These are phyloP conservation scores for Populus nigra DNA, from an alignment of 345 rosid genomes.

Conservation along the genomic window DNA sequence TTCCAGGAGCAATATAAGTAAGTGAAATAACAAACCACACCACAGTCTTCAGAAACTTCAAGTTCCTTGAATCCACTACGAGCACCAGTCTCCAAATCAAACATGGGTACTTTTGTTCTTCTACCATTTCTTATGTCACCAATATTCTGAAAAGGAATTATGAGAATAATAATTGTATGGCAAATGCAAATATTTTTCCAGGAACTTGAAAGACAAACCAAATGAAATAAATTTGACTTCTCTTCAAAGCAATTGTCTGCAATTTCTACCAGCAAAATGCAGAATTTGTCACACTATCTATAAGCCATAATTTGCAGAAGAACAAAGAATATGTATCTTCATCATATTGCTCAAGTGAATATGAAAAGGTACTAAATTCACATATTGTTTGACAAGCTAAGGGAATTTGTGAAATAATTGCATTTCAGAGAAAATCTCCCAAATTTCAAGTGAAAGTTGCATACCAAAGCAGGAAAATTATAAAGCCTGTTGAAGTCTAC, in stretches of 20 bases:
- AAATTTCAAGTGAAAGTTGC: not conserved
- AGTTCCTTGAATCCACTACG: slow-evolving; percentile 89
- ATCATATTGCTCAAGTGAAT: not conserved
- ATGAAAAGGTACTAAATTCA: not conserved
- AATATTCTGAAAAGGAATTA: slow-evolving; percentile 62
- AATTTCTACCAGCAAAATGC: not conserved
- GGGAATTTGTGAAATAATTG: not conserved
- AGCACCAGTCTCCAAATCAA: slow-evolving; percentile 87
- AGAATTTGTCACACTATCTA: not conserved
- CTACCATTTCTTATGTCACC: slow-evolving; percentile 60
- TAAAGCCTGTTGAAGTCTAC: not conserved
- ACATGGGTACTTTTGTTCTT: slow-evolving; percentile 76
- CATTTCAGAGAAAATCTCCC: not conserved
- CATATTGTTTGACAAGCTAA: not conserved
- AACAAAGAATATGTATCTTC: not conserved
- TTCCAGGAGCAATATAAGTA: slow-evolving; percentile 14
- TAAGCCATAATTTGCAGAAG: not conserved
- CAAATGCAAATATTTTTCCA: not conserved
- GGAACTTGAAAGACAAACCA: not conserved
- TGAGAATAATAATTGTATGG: slow-evolving; percentile 10
- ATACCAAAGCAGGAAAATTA: not conserved
- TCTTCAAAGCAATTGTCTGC: not conserved
- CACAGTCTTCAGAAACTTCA: slow-evolving; percentile 91
- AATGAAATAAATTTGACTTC: not conserved
- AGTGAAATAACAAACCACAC: slow-evolving; percentile 62